These are phyloP conservation scores for Cladophialophora carrionii DNA, from an alignment of 2,329 filamentous ascomycete genomes.

Conservation along the genomic window DNA sequence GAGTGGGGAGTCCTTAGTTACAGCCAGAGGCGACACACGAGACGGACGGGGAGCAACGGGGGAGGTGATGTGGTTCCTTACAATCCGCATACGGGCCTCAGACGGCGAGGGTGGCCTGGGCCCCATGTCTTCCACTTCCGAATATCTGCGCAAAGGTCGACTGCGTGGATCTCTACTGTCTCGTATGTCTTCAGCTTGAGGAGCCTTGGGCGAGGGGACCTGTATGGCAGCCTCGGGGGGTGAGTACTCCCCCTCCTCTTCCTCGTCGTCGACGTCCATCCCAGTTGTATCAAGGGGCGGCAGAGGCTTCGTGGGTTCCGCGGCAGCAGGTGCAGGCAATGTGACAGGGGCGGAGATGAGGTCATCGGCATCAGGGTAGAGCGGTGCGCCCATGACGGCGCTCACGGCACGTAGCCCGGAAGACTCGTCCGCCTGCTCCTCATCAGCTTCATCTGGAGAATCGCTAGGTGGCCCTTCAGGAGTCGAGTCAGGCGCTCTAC, in stretches of 20 bases:
- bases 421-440: slow-evolving; percentile 42
- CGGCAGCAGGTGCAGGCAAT: slow-evolving; percentile 1
- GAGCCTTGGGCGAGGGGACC: slow-evolving; percentile 40
- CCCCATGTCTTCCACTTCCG: slow-evolving; percentile 36
- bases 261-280: slow-evolving; percentile 41
- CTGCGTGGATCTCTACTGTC: slow-evolving; percentile 37
- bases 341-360: slow-evolving; percentile 15
- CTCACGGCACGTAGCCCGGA: slow-evolving; percentile 31
- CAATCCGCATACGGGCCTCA: slow-evolving; percentile 60
- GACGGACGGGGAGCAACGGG: slow-evolving; percentile 76
- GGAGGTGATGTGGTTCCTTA: slow-evolving; percentile 73
- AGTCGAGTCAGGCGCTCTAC: slow-evolving; percentile 78
- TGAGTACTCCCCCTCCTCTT: slow-evolving; percentile 55
- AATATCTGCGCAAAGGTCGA: slow-evolving; percentile 38
- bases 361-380: slow-evolving; percentile 23
- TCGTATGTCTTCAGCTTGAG: slow-evolving; percentile 25
- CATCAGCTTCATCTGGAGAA: slow-evolving; percentile 40
- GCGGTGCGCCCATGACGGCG: slow-evolving; percentile 36
- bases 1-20: slow-evolving; percentile 55
- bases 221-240: slow-evolving; percentile 49
- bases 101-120: slow-evolving; percentile 32
- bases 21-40: slow-evolving; percentile 64
- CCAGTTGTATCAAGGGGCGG: slow-evolving; percentile 12
- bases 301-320: slow-evolving; percentile 12
- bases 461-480: slow-evolving; percentile 48